phyloP scores from a whole-genome alignment of 306 rosid species.

The Crataegus laevigata region DNA sequence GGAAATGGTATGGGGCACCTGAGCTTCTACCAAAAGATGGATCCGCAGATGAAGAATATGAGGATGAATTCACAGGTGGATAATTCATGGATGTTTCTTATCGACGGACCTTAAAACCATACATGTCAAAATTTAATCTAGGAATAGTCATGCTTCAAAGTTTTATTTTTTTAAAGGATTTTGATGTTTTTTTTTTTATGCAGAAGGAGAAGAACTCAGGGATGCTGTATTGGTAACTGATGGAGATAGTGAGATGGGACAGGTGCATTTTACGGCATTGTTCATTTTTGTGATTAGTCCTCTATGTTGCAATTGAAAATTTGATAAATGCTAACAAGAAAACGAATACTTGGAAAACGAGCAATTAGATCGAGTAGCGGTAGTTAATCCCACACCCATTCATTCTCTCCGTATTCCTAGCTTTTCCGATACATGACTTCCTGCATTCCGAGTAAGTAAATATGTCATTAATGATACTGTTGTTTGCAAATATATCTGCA shows the following conservation, averaged over 20 bases:
- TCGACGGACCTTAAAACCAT: no score
- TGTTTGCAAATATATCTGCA: neutral
- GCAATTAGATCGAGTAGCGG: no score
- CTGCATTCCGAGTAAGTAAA: no score
- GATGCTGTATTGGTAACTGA: conserved; percentile 80
- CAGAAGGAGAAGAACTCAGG: conserved; percentile 50
- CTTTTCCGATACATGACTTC: no score
- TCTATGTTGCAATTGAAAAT: neutral
- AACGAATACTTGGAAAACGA: neutral
- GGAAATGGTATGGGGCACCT: conserved; percentile 97
- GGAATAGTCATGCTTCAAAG: neutral
- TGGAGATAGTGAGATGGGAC: conserved; percentile 92
- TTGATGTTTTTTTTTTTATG: conserved; percentile 18
- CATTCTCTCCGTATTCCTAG: no score
- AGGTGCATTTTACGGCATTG: conserved; percentile 46
- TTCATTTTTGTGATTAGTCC: neutral
- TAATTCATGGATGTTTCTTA: neutral
- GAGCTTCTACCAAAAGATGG: conserved; percentile 64
- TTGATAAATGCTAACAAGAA: neutral
- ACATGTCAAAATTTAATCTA: no score
- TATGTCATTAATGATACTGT: neutral
- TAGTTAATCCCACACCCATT: no score
- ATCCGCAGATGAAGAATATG: conserved; percentile 40
- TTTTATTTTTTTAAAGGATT: neutral
- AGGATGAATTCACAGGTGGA: conserved; percentile 45